Percentiles rank a stretch among this genome's conserved stretches.
phyloP scores from a whole-genome alignment of 768 basidiomycete species.

The Pleurotus cornucopiae region DNA sequence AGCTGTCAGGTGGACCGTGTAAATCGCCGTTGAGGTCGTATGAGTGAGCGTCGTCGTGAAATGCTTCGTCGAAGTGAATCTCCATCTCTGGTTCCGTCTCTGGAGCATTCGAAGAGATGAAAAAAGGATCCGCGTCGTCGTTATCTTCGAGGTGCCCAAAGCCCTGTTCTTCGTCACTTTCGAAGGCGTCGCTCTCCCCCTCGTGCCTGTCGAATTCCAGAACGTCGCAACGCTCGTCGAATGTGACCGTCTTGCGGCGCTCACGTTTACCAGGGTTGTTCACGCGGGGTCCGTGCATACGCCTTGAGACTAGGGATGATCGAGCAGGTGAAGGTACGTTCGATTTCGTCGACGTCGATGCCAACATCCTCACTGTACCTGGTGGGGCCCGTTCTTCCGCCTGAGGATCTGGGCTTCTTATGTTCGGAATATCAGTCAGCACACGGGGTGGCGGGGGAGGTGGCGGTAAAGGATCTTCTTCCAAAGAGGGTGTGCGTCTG shows the following conservation, averaged over 20 bases:
- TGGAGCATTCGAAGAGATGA: not conserved
- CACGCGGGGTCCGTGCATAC: constrained; percentile 73
- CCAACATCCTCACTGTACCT: constrained; percentile 13
- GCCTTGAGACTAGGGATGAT: constrained; percentile 65
- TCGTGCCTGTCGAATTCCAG: constrained; percentile 73
- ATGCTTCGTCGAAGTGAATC: not conserved
- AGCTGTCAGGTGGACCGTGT: constrained; percentile 36
- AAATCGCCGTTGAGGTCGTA: constrained; percentile 15
- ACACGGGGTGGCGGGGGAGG: constrained; percentile 17
- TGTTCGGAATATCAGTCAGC: constrained; percentile 7
- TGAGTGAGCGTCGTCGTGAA: not conserved
- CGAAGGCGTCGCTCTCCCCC: constrained; percentile 26
- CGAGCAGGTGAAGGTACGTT: constrained; percentile 47
- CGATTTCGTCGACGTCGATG: not conserved
- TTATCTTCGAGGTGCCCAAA: constrained; percentile 11
- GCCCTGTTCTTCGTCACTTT: constrained; percentile 15
- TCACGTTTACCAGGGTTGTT: constrained; percentile 47
- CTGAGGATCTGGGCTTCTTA: constrained; percentile 16
- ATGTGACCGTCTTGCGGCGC: constrained; percentile 75
- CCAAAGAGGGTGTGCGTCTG: constrained; percentile 26
- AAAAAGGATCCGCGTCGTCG: constrained; percentile 19
- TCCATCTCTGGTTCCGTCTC: not conserved
- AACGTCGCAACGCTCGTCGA: constrained; percentile 77
- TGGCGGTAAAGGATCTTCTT: constrained; percentile 14
- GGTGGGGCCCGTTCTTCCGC: constrained; percentile 22